These are phyloP conservation scores for Lachnellula arida DNA, from an alignment of 2,329 filamentous ascomycete genomes.

Conservation along the genomic window DNA sequence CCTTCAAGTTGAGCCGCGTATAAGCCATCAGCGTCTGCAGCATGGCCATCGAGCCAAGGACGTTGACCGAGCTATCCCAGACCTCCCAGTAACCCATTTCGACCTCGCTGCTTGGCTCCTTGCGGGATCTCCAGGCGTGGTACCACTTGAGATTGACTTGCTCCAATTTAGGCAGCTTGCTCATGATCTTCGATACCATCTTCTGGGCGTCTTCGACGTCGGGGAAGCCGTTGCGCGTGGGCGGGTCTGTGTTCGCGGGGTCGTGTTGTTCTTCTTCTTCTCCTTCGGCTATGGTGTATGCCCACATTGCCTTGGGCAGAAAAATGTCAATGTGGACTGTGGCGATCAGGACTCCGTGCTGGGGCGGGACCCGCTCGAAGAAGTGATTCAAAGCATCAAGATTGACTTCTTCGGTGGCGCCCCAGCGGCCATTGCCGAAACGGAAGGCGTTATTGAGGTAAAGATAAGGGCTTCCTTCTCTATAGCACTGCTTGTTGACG, in stretches of 20 bases:
- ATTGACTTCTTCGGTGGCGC: neutral
- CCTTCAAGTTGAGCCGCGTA: neutral
- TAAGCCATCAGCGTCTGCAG: neutral
- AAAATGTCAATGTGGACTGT: neutral
- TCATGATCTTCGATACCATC: neutral
- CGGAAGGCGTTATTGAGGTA: neutral
- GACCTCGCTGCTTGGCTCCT: neutral
- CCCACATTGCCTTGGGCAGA: neutral
- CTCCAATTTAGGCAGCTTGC: neutral
- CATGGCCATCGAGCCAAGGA: neutral
- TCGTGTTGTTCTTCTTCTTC: neutral
- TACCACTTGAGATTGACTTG: neutral
- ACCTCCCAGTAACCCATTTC: neutral
- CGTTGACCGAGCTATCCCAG: neutral
- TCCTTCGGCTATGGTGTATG: no score
- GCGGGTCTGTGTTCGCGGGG: neutral
- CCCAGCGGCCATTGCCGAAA: constrained; percentile 9
- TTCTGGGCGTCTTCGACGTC: neutral
- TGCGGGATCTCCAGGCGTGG: neutral
- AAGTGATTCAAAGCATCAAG: neutral
- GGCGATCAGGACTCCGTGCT: neutral
- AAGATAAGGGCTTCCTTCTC: neutral
- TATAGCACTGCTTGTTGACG: neutral
- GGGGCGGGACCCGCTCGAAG: neutral
- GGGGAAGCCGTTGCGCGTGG: neutral